Conservation (phyloP, 768 basidiomycete genomes). For the Trametes punicea region DNA sequence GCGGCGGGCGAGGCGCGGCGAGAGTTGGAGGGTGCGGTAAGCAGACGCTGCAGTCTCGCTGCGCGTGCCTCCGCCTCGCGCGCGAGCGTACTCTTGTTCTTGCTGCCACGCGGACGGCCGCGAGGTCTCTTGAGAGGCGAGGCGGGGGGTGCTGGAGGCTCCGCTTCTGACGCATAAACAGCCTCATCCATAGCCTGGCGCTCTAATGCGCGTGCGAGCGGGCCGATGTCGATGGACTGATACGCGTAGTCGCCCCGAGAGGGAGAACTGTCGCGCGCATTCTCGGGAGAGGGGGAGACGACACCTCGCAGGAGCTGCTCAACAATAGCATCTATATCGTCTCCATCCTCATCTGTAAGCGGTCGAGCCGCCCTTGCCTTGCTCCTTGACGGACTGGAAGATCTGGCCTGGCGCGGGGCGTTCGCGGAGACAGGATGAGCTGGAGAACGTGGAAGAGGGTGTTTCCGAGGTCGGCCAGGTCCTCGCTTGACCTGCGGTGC, state of each 20-base stretch:
- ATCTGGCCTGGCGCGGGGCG: not conserved
- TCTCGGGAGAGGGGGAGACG: not conserved
- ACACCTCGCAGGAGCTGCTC: not conserved
- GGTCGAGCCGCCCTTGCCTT: not conserved
- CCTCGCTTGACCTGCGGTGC: not conserved
- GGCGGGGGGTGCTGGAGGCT: not conserved
- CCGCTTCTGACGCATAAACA: not conserved
- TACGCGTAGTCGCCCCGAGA: not conserved
- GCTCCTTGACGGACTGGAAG: not conserved
- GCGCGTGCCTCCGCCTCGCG: slow-evolving; percentile 1
- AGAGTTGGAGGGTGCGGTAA: not conserved
- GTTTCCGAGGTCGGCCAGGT: slow-evolving; percentile 9
- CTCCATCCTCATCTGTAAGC: not conserved
- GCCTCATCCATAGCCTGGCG: not conserved
- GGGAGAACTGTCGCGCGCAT: not conserved
- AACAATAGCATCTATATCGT: not conserved
- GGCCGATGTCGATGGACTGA: not conserved
- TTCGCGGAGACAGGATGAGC: not conserved
- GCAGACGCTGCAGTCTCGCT: not conserved
- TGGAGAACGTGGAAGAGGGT: not conserved
- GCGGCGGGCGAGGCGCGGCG: not conserved
- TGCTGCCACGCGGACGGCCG: slow-evolving; percentile 10
- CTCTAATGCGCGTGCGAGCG: not conserved
- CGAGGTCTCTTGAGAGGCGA: not conserved
- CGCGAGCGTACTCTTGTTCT: slow-evolving; percentile 8